Base-by-base conservation (phyloP, 352 stramenopile species). In the Phytopythium mirpurense region DNA sequence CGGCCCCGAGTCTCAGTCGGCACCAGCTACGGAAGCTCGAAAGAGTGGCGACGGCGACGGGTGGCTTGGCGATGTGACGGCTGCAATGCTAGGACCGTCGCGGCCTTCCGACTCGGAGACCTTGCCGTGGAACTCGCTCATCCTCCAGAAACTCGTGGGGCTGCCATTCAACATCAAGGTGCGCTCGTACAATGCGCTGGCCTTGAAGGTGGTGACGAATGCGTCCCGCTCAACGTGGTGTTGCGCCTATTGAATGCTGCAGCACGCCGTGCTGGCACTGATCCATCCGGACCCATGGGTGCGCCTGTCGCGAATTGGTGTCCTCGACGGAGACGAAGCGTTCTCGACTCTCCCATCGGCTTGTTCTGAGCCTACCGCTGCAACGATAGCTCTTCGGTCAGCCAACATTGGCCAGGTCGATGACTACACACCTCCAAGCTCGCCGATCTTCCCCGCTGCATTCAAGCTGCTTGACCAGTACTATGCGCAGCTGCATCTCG, bases 131-230 rank as follows among this genome's bases (percentile, higher is more conserved):
- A 72, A 69, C 23, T 31, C 60, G 26, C 31, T 43, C 0, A 48
- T 83, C 18, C 38, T 51, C 11, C 56, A 65, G 27, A 59, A 60
- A 38, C 50, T 86, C 0, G 29, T 31, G 26, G 52, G 42, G 5
- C 42, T 88, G 41, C 76, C 76, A 3, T 56, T 76, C 5, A 68
- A 68, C 48, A 61, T 89, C n/a, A 86, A 88, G 64, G 72, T 82
- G 51, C 12, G 32, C 26, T 11, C 23, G 6, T 11, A 3, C 15
- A 26, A 4, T 23, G 10, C 29, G 29, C 29, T 16, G n/a, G n/a
- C n/a, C n/a, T n/a, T n/a, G n/a, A n/a, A n/a, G n/a, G n/a, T n/a
- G n/a, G n/a, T n/a, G n/a, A n/a, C n/a, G n/a, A n/a, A n/a, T n/a
- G n/a, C n/a, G n/a, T n/a, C n/a, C n/a, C n/a, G n/a, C n/a, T n/a